Evolutionary conservation across 2,329 filamentous ascomycete genomes (phyloP).

Genomic region (Elsinoe ampelina): DNA sequence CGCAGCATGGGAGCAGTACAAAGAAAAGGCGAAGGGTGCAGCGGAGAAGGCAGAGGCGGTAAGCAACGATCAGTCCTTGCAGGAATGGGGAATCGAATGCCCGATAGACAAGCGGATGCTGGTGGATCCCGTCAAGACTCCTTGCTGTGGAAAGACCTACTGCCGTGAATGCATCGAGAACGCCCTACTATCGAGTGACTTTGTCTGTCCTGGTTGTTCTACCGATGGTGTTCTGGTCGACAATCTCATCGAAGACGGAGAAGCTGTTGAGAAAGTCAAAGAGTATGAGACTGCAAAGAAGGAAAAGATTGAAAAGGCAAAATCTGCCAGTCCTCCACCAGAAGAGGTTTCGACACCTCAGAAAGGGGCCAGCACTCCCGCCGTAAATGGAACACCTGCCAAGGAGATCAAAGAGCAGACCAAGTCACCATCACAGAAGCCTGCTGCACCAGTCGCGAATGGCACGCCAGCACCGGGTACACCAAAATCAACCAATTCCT

Average conservation of each 20-base stretch:
- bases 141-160: slow-evolving; percentile 96
- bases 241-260: slow-evolving; percentile 74
- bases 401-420: slow-evolving; percentile 13
- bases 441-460: slow-evolving; percentile 18
- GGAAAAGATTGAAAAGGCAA: slow-evolving; percentile 33
- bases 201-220: slow-evolving; percentile 86
- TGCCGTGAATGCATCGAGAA: slow-evolving; percentile 99
- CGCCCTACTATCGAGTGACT: slow-evolving; percentile 95
- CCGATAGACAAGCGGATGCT: slow-evolving; percentile 96
- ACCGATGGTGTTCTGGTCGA: slow-evolving; percentile 88
- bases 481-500: slow-evolving; percentile 20
- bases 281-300: slow-evolving; percentile 53
- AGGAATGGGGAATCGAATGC: slow-evolving; percentile 83
- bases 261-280: slow-evolving; percentile 79
- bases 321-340: slow-evolving; percentile 32
- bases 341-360: slow-evolving; percentile 19
- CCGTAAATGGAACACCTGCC: not conserved
- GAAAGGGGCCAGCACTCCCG: slow-evolving; percentile 20
- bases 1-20: slow-evolving; percentile 92
- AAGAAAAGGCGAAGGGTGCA: slow-evolving; percentile 83
- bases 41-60: slow-evolving; percentile 65
- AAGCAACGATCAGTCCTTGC: slow-evolving; percentile 74
- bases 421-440: slow-evolving; percentile 16
- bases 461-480: slow-evolving; percentile 20
- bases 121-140: slow-evolving; percentile 97